Percentiles rank a stretch among this genome's conserved stretches.
These are phyloP conservation scores for Cornus kousa DNA, from an alignment of 148 eudicot species.

Conservation along the genomic window DNA sequence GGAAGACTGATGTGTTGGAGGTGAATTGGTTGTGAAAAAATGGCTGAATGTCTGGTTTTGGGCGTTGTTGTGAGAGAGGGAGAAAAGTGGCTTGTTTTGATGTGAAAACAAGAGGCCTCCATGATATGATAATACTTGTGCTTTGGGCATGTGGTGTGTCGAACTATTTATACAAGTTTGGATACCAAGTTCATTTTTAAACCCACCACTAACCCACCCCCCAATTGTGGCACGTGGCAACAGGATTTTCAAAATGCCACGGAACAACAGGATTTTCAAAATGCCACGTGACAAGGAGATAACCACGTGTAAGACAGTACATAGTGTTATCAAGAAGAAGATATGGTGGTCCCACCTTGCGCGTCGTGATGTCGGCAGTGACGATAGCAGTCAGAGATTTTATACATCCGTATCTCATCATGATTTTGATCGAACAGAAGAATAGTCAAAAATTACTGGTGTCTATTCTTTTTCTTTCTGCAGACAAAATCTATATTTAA, in stretches of 20 bases:
- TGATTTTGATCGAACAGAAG: too few relatives aligned
- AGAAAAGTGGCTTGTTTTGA: not conserved
- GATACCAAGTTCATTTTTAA: not conserved
- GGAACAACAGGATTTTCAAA: not conserved
- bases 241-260: not conserved
- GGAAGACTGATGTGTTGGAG: not conserved
- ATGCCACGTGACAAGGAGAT: not conserved
- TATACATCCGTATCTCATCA: too few relatives aligned
- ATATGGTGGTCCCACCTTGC: not conserved
- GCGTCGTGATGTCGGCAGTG: too few relatives aligned
- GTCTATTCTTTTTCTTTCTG: too few relatives aligned
- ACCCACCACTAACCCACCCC: too few relatives aligned
- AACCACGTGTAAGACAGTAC: slow-evolving; percentile 9
- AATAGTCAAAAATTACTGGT: too few relatives aligned
- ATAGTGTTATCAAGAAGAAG: not conserved
- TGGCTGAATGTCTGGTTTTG: not conserved
- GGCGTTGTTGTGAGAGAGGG: not conserved
- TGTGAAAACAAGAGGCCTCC: slow-evolving; percentile 4
- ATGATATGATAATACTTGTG: not conserved
- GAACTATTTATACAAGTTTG: not conserved
- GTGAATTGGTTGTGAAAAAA: slow-evolving; percentile 6
- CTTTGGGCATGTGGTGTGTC: not conserved
- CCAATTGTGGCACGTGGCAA: too few relatives aligned
- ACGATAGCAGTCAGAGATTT: too few relatives aligned
- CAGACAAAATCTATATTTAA: too few relatives aligned